A percentile compares a stretch with the other conserved stretches of the same genome.
Evolutionary conservation across 495 filamentous ascomycete genomes (phyloP).

Genomic region (Penicillium turbatum): DNA sequence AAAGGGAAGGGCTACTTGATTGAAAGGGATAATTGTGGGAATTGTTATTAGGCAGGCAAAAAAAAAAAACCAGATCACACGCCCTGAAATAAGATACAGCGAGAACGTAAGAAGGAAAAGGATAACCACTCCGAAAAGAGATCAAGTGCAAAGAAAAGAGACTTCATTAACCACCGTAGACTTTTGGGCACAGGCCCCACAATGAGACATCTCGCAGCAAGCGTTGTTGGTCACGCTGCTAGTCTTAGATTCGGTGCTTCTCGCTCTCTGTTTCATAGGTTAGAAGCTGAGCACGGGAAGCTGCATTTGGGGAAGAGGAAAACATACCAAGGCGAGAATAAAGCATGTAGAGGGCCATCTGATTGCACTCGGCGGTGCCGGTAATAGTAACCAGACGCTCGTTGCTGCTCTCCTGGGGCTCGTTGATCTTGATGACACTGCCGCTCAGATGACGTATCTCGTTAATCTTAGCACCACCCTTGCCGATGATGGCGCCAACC

Average conservation of each 20-base stretch:
- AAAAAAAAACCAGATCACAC: constrained; percentile 17
- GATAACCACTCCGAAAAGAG: constrained; percentile 16
- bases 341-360: constrained; percentile 99
- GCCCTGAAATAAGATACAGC: constrained; percentile 45
- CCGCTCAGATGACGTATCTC: constrained; percentile 95
- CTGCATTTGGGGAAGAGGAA: constrained; percentile 8
- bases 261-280: constrained; percentile 62
- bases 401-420: constrained; percentile 98
- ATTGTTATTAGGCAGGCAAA: constrained; percentile 24
- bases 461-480: constrained; percentile 98
- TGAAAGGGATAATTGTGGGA: constrained; percentile 16
- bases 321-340: constrained; percentile 91
- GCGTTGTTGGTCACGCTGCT: constrained; percentile 6
- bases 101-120: constrained; percentile 28
- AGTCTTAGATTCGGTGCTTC: constrained; percentile 64
- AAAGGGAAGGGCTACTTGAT: constrained; percentile 15
- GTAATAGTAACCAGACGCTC: constrained; percentile 96
- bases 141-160: constrained; percentile 19
- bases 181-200: constrained; percentile 24
- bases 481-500: constrained; percentile 98
- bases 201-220: constrained; percentile 12
- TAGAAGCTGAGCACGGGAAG: constrained; percentile 4
- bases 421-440: constrained; percentile 99
- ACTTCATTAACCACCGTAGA: constrained; percentile 34
- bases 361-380: constrained; percentile 94